Percentiles rank a stretch among this genome's conserved stretches.
These are phyloP conservation scores for Odontarrhena argentea DNA, from an alignment of 345 rosid genomes.

Conservation along the genomic window DNA sequence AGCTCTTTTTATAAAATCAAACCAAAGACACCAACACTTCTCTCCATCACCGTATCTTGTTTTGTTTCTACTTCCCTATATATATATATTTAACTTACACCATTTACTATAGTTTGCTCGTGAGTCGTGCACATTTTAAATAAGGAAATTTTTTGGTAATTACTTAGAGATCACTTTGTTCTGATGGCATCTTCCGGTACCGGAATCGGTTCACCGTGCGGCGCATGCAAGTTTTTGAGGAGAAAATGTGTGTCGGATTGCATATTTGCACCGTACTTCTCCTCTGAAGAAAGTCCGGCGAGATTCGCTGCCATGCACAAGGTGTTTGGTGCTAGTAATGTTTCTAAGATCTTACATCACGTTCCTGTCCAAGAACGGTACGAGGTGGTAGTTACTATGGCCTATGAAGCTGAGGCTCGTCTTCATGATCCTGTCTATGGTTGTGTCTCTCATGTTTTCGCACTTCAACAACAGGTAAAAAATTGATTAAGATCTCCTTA, in stretches of 20 bases:
- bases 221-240: slow-evolving; percentile 58
- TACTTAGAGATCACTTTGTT: neutral
- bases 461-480: slow-evolving; percentile 56
- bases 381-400: slow-evolving; percentile 54
- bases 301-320: slow-evolving; percentile 57
- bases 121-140: slow-evolving; percentile 17
- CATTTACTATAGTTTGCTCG: slow-evolving; percentile 29
- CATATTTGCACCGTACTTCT: slow-evolving; percentile 49
- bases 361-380: slow-evolving; percentile 49
- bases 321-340: slow-evolving; percentile 63
- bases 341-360: slow-evolving; percentile 49
- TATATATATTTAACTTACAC: neutral
- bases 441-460: slow-evolving; percentile 55
- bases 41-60: slow-evolving; percentile 16
- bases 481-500: neutral
- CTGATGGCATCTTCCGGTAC: slow-evolving; percentile 16
- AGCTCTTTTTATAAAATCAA: slow-evolving; percentile 30
- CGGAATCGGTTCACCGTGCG: slow-evolving; percentile 51
- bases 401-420: slow-evolving; percentile 59
- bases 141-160: neutral
- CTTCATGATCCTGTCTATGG: slow-evolving; percentile 56
- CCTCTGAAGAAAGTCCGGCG: slow-evolving; percentile 52
- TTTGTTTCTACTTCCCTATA: neutral
- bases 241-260: slow-evolving; percentile 52
- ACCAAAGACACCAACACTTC: slow-evolving; percentile 7